These are phyloP conservation scores for Cladophialophora psammophila DNA, from an alignment of 2,329 filamentous ascomycete genomes.

Conservation along the genomic window DNA sequence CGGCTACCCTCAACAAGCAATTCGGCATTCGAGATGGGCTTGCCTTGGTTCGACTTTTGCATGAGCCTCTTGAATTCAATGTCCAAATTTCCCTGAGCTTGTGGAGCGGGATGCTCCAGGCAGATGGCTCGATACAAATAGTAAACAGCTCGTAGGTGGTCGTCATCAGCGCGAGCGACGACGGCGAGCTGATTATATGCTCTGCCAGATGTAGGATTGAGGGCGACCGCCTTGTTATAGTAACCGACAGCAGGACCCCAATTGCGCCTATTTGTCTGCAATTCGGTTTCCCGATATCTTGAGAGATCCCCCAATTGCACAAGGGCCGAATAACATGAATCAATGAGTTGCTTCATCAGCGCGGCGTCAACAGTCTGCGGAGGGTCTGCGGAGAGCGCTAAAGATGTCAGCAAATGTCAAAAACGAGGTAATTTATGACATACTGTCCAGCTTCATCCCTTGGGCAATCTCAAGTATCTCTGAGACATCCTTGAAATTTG, in stretches of 20 bases:
- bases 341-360: slow-evolving; percentile 65
- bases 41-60: slow-evolving; percentile 64
- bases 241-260: slow-evolving; percentile 83
- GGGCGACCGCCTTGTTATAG: slow-evolving; percentile 79
- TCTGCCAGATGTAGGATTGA: slow-evolving; percentile 79
- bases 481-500: slow-evolving; percentile 62
- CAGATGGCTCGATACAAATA: slow-evolving; percentile 85
- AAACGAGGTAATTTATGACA: slow-evolving; percentile 34
- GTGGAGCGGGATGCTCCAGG: slow-evolving; percentile 75
- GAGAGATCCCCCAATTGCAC: slow-evolving; percentile 89
- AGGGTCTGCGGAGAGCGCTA: slow-evolving; percentile 54
- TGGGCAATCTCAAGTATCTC: slow-evolving; percentile 66
- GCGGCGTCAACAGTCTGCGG: slow-evolving; percentile 56
- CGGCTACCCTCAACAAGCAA: slow-evolving; percentile 46
- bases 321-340: slow-evolving; percentile 82
- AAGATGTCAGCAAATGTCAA: slow-evolving; percentile 47
- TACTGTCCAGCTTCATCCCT: slow-evolving; percentile 58
- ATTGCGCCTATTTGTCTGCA: slow-evolving; percentile 74
- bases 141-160: slow-evolving; percentile 86
- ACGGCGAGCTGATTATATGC: slow-evolving; percentile 92
- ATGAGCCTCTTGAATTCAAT: slow-evolving; percentile 75
- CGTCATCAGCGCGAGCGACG: slow-evolving; percentile 75
- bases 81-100: slow-evolving; percentile 78
- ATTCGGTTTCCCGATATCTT: slow-evolving; percentile 79
- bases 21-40: slow-evolving; percentile 48